Evolutionary conservation across 192 early-diverging fungal species (phyloP), one percentile per base, ranked within the genome.

Genomic region (Lobosporangium transversale): DNA sequence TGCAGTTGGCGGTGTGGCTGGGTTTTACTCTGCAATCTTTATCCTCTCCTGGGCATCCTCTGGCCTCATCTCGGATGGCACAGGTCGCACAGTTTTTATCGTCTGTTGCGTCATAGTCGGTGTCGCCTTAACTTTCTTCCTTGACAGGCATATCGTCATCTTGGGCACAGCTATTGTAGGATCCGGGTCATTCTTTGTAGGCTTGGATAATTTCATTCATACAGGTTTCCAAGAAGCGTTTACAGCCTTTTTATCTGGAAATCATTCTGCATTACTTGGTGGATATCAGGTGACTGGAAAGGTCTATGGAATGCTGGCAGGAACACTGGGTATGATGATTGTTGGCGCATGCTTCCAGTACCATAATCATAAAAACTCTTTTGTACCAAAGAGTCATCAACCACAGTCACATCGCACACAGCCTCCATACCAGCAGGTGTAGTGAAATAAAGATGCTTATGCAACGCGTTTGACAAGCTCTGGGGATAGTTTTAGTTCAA

Each of bases 131-230:
- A 87, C 86, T 42, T 83, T 88, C 58, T 90, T 89, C 53, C 49
- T 91, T 36, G 87, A 94, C 61, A 81, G 85, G 2, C 81, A 83
- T 3, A 74, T 92, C 21, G 79, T 94, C 27, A 87, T 93, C 29
- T 63, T 93, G 35, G 85, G 83, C 20, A 92, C 94, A 4, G 67
- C 89, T 11, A 82, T 94, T 45, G 87, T 89, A 65, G 94, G 94
- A 26, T 82, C 94, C 14, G 94, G 90, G 69, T 84, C 85, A 32
- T 83, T 94, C 71, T 85, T 91, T 67, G 68, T 88, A 11, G 94
- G 94, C 48, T 83, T 94, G 36, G 94, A 96, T 70, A 83, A 89
- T 53, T 96, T 92, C 74, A 83, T 84, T 18, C 78, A 85, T 8
- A 90, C 92, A 14, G 94, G 94, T 6, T 90, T 94, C 75, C 63